Conservation (phyloP, 495 filamentous ascomycete genomes). For the Daldinia childiae region DNA sequence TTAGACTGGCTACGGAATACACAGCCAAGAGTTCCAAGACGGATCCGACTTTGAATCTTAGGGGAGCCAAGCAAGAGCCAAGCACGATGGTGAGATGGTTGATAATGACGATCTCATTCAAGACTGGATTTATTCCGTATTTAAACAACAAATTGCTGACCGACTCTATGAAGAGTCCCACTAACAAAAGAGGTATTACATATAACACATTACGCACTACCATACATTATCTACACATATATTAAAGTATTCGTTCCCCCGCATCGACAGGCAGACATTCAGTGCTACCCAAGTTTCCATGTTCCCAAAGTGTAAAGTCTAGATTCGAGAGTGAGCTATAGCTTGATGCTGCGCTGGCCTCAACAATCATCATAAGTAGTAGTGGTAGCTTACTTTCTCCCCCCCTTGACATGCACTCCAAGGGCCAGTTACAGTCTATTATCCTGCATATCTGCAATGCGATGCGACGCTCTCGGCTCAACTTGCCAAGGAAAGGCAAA, state of each 20-base stretch:
- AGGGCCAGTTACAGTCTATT: slow-evolving; percentile 36
- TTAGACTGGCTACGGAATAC: no score
- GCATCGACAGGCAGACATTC: no score
- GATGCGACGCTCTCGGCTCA: slow-evolving; percentile 46
- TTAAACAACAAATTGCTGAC: slow-evolving; percentile 12
- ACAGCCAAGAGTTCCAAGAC: slow-evolving; percentile 39
- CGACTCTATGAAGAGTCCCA: neutral
- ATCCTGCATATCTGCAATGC: slow-evolving; percentile 33
- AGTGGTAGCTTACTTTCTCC: neutral
- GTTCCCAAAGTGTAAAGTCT: neutral
- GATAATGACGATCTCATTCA: slow-evolving; percentile 38
- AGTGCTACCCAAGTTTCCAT: neutral
- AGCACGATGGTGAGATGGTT: slow-evolving; percentile 41
- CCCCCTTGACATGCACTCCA: neutral
- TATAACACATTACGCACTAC: slow-evolving; percentile 1
- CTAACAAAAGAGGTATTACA: neutral
- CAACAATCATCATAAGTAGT: neutral
- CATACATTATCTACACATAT: no score
- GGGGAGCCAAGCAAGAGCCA: slow-evolving; percentile 32
- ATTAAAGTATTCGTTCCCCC: no score
- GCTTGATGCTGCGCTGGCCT: neutral
- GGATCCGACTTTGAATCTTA: slow-evolving; percentile 31
- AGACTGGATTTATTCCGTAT: slow-evolving; percentile 13
- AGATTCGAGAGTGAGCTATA: slow-evolving; percentile 10
- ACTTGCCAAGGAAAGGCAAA: slow-evolving; percentile 46